Base-by-base conservation (phyloP, 768 basidiomycete genomes). In the Floccularia luteovirens region DNA sequence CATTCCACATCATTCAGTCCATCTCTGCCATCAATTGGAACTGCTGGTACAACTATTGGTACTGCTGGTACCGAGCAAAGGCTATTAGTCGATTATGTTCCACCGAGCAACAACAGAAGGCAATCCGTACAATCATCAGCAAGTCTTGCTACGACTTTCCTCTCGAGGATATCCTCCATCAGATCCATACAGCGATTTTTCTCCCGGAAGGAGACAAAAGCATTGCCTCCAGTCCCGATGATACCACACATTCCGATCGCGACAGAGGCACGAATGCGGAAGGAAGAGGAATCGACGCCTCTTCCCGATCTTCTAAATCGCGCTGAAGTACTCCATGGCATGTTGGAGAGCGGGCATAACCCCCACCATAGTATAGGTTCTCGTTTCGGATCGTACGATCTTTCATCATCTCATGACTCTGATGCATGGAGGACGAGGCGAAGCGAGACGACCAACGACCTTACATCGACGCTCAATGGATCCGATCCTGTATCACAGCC, bases 221-320 rank as follows among this genome's bases (percentile, higher is more conserved):
- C 77, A 3, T 57, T 82, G 12, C 79, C 80, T 5, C 78, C 76
- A 1, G 64, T 82, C 19, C 80, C 79, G 12, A 59, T 57, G 14
- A 64, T 75, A 11, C 69, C 75, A 2, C 56, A 69, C 34, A 66
- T 70, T 14, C 56, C 73, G 5, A 48, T 75, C 24, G 55, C 63
- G 2, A 52, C 53, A 10, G 72, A 73, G 43, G 56, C 53, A 39
- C 66, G 64, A 25, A 59, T 67, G 46, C 61, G 62, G 32, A 64
- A 60, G 42, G 57, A 53, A 32, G 79, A 80, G 34, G 66, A 70
- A 27, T 51, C 58, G 33, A 57, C 69, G 5, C 67, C 74, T 25
- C 62, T 79, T n/a, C 73, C 73, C 1, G 66, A 74, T 22, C 66
- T 79, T 5, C 66, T 68, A 10, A 63, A 64, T 21, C 69, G 76